Conservation (phyloP, 768 basidiomycete genomes). For the Leccinum rimulosum region DNA sequence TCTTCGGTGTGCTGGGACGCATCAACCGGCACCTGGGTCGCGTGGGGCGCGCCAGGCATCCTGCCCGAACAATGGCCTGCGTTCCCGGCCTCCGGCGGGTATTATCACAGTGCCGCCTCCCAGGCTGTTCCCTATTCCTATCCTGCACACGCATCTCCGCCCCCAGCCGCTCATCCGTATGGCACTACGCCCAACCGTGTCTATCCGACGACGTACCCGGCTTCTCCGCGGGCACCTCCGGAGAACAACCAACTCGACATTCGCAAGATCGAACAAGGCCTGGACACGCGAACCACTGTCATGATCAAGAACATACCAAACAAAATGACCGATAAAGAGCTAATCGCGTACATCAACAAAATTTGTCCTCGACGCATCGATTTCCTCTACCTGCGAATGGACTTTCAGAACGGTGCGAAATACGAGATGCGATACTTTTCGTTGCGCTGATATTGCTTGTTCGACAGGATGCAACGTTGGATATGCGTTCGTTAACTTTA, state of each 20-base stretch:
- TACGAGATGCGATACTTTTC: not conserved
- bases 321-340: slow-evolving; percentile 79
- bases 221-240: slow-evolving; percentile 28
- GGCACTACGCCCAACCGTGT: slow-evolving; percentile 16
- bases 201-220: slow-evolving; percentile 22
- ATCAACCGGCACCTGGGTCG: slow-evolving; percentile 28
- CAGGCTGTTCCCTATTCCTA: slow-evolving; percentile 28
- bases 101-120: slow-evolving; percentile 26
- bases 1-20: slow-evolving; percentile 31
- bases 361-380: slow-evolving; percentile 79
- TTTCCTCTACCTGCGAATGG: slow-evolving; percentile 86
- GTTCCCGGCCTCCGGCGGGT: slow-evolving; percentile 26
- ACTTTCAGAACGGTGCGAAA: slow-evolving; percentile 70
- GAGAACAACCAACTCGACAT: slow-evolving; percentile 65
- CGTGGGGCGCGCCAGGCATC: slow-evolving; percentile 27
- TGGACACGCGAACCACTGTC: slow-evolving; percentile 79
- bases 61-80: slow-evolving; percentile 30
- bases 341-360: slow-evolving; percentile 62
- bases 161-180: slow-evolving; percentile 21
- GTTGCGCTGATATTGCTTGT: slow-evolving; percentile 2
- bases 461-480: slow-evolving; percentile 69
- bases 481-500: slow-evolving; percentile 90
- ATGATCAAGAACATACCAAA: slow-evolving; percentile 95
- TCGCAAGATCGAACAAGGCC: slow-evolving; percentile 68
- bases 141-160: slow-evolving; percentile 25